Evolutionary conservation across 1,284 basidiomycete species (phyloP), one percentile per base, ranked within the genome.

Genomic region (Malassezia pachydermatis): DNA sequence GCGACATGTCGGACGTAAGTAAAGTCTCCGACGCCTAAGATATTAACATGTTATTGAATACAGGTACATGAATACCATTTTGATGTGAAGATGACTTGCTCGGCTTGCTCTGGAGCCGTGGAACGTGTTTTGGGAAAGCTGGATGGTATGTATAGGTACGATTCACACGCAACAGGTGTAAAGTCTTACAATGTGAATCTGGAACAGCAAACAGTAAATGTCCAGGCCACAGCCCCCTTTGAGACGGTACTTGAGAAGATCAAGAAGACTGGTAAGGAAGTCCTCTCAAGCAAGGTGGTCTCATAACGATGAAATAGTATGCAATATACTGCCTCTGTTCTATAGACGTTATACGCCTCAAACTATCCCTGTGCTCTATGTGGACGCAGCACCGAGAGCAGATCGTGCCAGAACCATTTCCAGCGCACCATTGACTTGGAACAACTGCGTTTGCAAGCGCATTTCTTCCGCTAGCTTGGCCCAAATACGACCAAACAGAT

Each of bases 181-280:
- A 51, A 53, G 23, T 59, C 56, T 3, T 64, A 52, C 35, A 73
- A 76, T 5, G 81, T 88, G 57, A 76, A 70, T 63, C 77, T 87
- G 24, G 80, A 80, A 41, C 80, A 75, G 34, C 84, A 88, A 72
- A 77, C 78, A 62, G 86, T 88, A 40, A 56, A 79, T 36, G 85
- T 88, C 39, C 80, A 73, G 20, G 81, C 80, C 13, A 75, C 75
- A 3, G 76, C 79, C 9, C 64, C 77, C 9, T 86, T 84, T 67
- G 83, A 86, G 0, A 76, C 77, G 4, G 76, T 87, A 36, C 72
- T 81, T 30, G 80, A 75, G 41, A 84, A 78, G 76, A 86, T 88
- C 71, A 80, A 81, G 77, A 88, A 87, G 79, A 88, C 86, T 2
- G 86, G 86, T 57, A 88, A 88, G 74, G 79, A 82, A 78, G 81